Percentiles rank a stretch among this genome's conserved stretches.
phyloP scores from a whole-genome alignment of 257 asterid species.

The Penstemon barbatus region DNA sequence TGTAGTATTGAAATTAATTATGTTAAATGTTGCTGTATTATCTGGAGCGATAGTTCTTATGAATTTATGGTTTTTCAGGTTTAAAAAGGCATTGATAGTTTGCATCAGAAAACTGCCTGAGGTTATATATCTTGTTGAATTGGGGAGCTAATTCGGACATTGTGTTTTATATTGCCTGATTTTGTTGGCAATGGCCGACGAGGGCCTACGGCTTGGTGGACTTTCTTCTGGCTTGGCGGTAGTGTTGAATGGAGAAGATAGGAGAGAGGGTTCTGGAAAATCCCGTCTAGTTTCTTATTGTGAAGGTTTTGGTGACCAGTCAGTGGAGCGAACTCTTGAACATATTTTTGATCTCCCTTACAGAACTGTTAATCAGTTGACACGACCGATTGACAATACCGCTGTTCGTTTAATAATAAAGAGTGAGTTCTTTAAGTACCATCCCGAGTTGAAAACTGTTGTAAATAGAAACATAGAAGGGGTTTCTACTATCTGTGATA shows the following conservation, averaged over 20 bases:
- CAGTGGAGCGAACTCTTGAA: constrained; percentile 86
- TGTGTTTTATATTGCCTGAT: constrained; percentile 25
- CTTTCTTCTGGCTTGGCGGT: constrained; percentile 87
- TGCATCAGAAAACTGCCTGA: constrained; percentile 12
- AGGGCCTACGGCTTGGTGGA: constrained; percentile 72
- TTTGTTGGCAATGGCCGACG: constrained; percentile 75
- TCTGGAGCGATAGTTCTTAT: constrained; percentile 19
- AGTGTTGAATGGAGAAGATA: constrained; percentile 62
- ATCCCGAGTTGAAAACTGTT: constrained; percentile 40
- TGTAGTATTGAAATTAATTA: background rate
- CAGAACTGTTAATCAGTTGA: constrained; percentile 58
- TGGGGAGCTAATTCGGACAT: constrained; percentile 23
- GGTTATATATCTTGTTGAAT: constrained; percentile 26
- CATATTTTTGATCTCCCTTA: constrained; percentile 85
- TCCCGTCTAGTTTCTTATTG: constrained; percentile 72
- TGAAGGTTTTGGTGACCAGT: constrained; percentile 85
- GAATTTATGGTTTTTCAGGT: constrained; percentile 37
- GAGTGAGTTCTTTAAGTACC: constrained; percentile 54
- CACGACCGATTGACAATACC: constrained; percentile 47
- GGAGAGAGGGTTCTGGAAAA: constrained; percentile 65
- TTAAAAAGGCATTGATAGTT: constrained; percentile 31
- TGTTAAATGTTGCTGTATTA: constrained; percentile 6
- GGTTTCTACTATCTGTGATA: constrained; percentile 47
- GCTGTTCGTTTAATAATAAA: constrained; percentile 60
- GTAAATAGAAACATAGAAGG: constrained; percentile 50